Evolutionary conservation across 2,329 filamentous ascomycete species (phyloP), one percentile per base, ranked within the genome.

Genomic region (Tolypocladium sp.): DNA sequence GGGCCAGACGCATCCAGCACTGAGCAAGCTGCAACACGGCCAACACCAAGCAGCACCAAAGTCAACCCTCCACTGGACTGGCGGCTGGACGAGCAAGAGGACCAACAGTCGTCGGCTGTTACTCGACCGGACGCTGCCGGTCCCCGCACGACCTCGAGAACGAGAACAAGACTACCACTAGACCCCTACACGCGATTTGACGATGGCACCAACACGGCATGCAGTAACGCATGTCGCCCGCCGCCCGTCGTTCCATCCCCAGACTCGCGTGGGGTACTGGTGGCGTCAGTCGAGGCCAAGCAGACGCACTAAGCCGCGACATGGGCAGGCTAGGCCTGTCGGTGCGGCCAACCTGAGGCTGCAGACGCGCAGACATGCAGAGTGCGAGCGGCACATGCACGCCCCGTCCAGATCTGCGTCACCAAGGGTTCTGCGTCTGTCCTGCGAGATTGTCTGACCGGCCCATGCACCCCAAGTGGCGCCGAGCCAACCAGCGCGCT

Each of bases 401-500:
- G 46, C 46, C 46, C 49, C 17, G 54, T 42, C 54, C 17, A 44
- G 54, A 44, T 56, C 54, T 42, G 54, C 54, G 54, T 56, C 54
- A n/a, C 54, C 25, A 25, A 25, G 53, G 53, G 9, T 55, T 55
- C 54, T 33, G 54, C 54, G 27, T 35, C 35, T n/a, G 51, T 38
- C 51, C 40, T 30, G 25, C 53, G 27, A 56, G 54, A 56, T 56
- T 27, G 49, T 35, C 49, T 52, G 49, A 52, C 30, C 30, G 49
- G 49, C 49, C 17, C 49, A 52, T 52, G 49, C 49, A 52, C n/a
- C 46, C 46, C 46, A 30, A 27, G 4, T 25, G n/a, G 56, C 41
- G 17, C 55, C 58, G 17, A 25, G 40, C 59, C 57, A 60, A 58
- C 42, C 56, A 60, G 56, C 44, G 40, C 25, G 10, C 54, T 25